Evolutionary conservation across 495 filamentous ascomycete species (phyloP).

Genomic region (Lepraria neglecta): DNA sequence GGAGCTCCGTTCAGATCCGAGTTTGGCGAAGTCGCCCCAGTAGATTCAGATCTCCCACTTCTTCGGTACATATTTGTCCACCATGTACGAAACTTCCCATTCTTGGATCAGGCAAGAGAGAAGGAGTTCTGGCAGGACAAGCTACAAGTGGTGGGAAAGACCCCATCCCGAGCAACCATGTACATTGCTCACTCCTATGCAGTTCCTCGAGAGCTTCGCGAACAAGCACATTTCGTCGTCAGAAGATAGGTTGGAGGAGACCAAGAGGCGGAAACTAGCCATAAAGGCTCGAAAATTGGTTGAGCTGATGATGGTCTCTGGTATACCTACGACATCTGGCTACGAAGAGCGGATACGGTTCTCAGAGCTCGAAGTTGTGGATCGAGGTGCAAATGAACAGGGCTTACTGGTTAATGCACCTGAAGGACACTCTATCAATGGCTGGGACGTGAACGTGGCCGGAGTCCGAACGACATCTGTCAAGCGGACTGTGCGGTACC

Average conservation of each 20-base stretch:
- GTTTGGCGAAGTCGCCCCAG: slow-evolving; percentile 82
- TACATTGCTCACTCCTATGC: slow-evolving; percentile 6
- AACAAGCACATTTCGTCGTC: slow-evolving; percentile 95
- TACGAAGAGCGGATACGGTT: slow-evolving; percentile 97
- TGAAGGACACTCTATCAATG: slow-evolving; percentile 84
- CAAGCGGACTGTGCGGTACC: slow-evolving; percentile 82
- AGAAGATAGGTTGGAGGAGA: slow-evolving; percentile 91
- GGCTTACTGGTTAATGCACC: slow-evolving; percentile 79
- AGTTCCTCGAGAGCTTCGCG: slow-evolving; percentile 98
- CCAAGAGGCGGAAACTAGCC: slow-evolving; percentile 87
- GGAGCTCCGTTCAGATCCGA: slow-evolving; percentile 92
- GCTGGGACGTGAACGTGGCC: slow-evolving; percentile 95
- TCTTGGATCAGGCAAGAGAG: slow-evolving; percentile 89
- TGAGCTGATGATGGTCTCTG: slow-evolving; percentile 98
- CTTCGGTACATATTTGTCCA: slow-evolving; percentile 96
- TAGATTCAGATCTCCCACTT: slow-evolving; percentile 91
- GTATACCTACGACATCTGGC: slow-evolving; percentile 88
- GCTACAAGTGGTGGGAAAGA: slow-evolving; percentile 66
- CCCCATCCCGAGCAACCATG: not conserved
- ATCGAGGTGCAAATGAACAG: slow-evolving; percentile 83
- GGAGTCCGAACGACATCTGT: slow-evolving; percentile 73
- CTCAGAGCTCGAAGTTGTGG: slow-evolving; percentile 92
- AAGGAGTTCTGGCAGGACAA: slow-evolving; percentile 99
- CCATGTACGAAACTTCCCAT: slow-evolving; percentile 95
- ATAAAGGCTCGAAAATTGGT: slow-evolving; percentile 90